Conservation (phyloP, 441 rosid genomes). For the Aquilaria agallochum region DNA sequence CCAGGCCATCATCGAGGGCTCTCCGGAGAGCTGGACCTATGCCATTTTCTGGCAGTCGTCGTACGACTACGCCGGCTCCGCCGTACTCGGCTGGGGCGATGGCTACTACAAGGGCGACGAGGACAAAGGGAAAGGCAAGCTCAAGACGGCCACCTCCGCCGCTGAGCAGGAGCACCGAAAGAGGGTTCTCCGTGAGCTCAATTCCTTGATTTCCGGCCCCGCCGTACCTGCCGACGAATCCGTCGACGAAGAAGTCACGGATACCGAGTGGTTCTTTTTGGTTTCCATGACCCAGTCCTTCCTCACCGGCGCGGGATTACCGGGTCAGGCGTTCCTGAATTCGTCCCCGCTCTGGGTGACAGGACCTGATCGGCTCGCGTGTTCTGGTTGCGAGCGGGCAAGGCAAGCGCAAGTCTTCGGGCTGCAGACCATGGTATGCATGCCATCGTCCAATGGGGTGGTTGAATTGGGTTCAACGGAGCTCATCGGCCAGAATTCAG, state of each 20-base stretch:
- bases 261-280: slow-evolving; percentile 94
- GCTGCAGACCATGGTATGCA: slow-evolving; percentile 76
- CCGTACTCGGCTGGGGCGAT: slow-evolving; percentile 86
- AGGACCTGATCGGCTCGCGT: slow-evolving; percentile 58
- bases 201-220: slow-evolving; percentile 72
- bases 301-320: slow-evolving; percentile 60
- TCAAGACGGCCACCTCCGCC: slow-evolving; percentile 21
- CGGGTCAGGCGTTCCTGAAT: slow-evolving; percentile 61
- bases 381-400: slow-evolving; percentile 70
- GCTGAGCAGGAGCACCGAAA: slow-evolving; percentile 84
- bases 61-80: slow-evolving; percentile 44
- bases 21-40: slow-evolving; percentile 80
- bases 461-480: slow-evolving; percentile 92
- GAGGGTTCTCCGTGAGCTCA: slow-evolving; percentile 79
- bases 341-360: slow-evolving; percentile 70
- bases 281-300: slow-evolving; percentile 94
- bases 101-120: slow-evolving; percentile 91
- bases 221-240: slow-evolving; percentile 52
- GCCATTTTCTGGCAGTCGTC: slow-evolving; percentile 97
- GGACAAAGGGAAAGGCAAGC: slow-evolving; percentile 48
- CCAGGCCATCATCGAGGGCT: slow-evolving; percentile 73
- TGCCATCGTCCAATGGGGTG: slow-evolving; percentile 80
- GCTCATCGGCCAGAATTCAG: slow-evolving; percentile 56
- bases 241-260: slow-evolving; percentile 87
- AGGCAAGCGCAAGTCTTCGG: slow-evolving; percentile 78